phyloP scores from a whole-genome alignment of 306 rosid genomes.

The Senna siamea region DNA sequence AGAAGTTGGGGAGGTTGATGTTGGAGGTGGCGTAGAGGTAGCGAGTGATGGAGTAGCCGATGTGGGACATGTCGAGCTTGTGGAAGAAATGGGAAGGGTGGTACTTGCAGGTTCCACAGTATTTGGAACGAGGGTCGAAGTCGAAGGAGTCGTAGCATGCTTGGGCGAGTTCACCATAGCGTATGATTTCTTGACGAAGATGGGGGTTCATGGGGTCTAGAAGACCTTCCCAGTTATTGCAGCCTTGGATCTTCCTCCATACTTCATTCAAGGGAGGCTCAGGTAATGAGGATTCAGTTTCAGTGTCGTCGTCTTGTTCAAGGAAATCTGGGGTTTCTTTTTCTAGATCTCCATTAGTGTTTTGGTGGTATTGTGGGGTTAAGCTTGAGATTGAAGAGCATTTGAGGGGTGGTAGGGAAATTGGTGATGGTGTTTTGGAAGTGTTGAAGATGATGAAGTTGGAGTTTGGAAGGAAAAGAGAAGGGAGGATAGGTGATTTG shows the following conservation, averaged over 20 bases:
- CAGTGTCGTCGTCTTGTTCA: not conserved
- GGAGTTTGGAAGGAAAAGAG: not conserved
- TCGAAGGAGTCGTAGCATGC: slow-evolving; percentile 71
- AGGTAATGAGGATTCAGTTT: too few relatives aligned
- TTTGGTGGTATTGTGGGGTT: slow-evolving; percentile 12
- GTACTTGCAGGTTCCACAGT: slow-evolving; percentile 75
- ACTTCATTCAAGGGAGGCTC: slow-evolving; percentile 30
- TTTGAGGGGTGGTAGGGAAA: not conserved
- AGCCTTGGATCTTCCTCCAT: slow-evolving; percentile 70
- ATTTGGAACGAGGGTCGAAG: slow-evolving; percentile 71
- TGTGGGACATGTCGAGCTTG: slow-evolving; percentile 42
- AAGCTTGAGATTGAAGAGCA: slow-evolving; percentile 43
- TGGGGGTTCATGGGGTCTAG: slow-evolving; percentile 59
- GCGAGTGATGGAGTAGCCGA: slow-evolving; percentile 57
- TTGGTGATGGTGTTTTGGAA: not conserved
- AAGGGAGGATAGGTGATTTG: not conserved
- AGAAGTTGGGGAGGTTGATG: slow-evolving; percentile 78
- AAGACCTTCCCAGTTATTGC: slow-evolving; percentile 59
- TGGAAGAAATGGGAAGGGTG: slow-evolving; percentile 55
- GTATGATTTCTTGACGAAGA: slow-evolving; percentile 64
- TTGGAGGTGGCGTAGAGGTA: slow-evolving; percentile 80
- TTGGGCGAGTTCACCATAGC: slow-evolving; percentile 68
- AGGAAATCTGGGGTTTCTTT: not conserved
- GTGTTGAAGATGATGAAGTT: too few relatives aligned
- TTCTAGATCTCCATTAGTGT: not conserved